phyloP scores from a whole-genome alignment of 805 yeast species.

The Metschnikowia henanensis region DNA sequence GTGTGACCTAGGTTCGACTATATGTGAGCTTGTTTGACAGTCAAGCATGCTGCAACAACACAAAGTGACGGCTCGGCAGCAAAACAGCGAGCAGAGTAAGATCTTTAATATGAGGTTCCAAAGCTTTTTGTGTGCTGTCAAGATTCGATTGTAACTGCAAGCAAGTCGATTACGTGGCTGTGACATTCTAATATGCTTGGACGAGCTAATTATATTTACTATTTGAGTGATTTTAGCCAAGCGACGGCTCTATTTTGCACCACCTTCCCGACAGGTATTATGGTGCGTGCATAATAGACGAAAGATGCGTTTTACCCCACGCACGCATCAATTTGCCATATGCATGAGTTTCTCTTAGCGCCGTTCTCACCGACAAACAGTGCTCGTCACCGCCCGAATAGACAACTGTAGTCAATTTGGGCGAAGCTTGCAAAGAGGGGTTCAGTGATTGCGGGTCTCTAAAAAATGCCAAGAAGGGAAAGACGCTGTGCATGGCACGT shows the following conservation, averaged over 20 bases:
- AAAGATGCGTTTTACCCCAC: neutral
- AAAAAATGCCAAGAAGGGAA: too few species aligned
- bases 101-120: neutral
- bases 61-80: neutral
- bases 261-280: slow-evolving; percentile 6
- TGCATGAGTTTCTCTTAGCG: slow-evolving; percentile 1
- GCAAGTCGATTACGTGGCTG: neutral
- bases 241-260: neutral
- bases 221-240: neutral
- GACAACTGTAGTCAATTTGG: neutral
- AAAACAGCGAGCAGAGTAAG: neutral
- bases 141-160: neutral
- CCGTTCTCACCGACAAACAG: neutral
- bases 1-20: neutral
- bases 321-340: neutral
- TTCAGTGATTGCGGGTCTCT: too few species aligned
- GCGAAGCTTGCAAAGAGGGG: too few species aligned
- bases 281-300: neutral
- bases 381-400: slow-evolving; percentile 4
- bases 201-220: neutral
- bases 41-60: slow-evolving; percentile 2
- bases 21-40: neutral
- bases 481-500: too few species aligned
- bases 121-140: neutral
- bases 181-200: neutral